A percentile compares a stretch with the other conserved stretches of the same genome.
Conservation (phyloP, 1,139 yeast species). For the Hansenula anomala region DNA sequence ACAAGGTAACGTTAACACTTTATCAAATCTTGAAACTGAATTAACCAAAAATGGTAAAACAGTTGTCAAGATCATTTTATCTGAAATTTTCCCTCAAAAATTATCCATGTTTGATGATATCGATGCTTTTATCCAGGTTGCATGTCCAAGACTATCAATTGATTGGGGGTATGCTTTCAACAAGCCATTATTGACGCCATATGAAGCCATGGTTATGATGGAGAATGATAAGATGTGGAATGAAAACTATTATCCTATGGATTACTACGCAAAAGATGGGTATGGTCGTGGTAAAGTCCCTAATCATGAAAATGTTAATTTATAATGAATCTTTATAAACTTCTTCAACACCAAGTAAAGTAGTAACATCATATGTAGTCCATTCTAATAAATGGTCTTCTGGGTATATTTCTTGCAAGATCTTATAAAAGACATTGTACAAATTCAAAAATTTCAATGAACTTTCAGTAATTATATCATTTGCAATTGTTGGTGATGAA, state of each 20-base stretch:
- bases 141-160: conserved; percentile 92
- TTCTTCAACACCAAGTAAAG: conserved; percentile 55
- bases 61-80: conserved; percentile 76
- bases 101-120: conserved; percentile 91
- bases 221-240: conserved; percentile 68
- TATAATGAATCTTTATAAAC: conserved; percentile 5
- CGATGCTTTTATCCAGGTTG: conserved; percentile 95
- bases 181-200: conserved; percentile 89
- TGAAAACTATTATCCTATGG: conserved; percentile 83
- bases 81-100: conserved; percentile 92
- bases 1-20: conserved; percentile 84
- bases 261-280: conserved; percentile 85
- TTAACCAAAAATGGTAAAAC: conserved; percentile 52
- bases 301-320: conserved; percentile 18
- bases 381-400: conserved; percentile 37
- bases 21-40: conserved; percentile 55
- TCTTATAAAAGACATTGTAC: conserved; percentile 47
- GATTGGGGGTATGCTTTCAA: conserved; percentile 99
- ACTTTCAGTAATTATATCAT: conserved; percentile 46
- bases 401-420: conserved; percentile 30
- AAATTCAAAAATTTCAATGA: conserved; percentile 47
- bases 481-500: conserved; percentile 59
- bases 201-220: conserved; percentile 91
- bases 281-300: conserved; percentile 88
- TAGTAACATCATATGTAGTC: conserved; percentile 56